A percentile compares a stretch with the other conserved stretches of the same genome.
phyloP scores from a whole-genome alignment of 768 basidiomycete species.

The Dioszegia crocea region DNA sequence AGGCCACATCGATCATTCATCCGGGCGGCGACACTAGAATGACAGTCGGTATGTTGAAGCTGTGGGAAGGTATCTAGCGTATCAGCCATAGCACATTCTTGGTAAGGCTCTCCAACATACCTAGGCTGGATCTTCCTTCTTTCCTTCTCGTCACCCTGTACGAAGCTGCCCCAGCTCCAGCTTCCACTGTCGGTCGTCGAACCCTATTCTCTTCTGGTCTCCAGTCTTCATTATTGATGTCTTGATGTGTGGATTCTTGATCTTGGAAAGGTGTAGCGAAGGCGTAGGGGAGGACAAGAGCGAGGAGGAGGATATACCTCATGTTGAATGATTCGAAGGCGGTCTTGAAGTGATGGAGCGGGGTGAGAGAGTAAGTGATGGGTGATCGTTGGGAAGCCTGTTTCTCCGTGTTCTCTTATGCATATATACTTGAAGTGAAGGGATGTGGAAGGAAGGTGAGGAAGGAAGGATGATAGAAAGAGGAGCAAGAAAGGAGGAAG shows the following conservation, averaged over 20 bases:
- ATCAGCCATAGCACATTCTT: not conserved
- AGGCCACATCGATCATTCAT: conserved; percentile 1
- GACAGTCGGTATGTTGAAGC: conserved; percentile 18
- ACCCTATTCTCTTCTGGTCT: too few relatives aligned
- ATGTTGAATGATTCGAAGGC: not conserved
- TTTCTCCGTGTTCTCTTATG: not conserved
- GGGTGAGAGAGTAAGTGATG: not conserved
- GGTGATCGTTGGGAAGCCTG: not conserved
- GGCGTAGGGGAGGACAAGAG: not conserved
- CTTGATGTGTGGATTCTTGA: not conserved
- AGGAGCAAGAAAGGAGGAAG: not conserved
- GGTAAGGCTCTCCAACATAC: not conserved
- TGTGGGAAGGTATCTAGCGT: not conserved
- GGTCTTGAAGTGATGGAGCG: not conserved
- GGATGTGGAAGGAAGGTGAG: not conserved
- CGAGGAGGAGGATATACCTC: not conserved
- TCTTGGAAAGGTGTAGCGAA: too few relatives aligned
- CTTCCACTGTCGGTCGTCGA: too few relatives aligned
- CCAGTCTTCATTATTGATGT: not conserved
- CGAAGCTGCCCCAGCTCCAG: not conserved
- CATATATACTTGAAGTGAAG: not conserved
- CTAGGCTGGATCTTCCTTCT: not conserved
- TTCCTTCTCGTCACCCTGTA: not conserved
- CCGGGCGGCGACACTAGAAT: conserved; percentile 14
- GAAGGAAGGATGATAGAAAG: not conserved